Evolutionary conservation across 176 grass and related monocot genomes (phyloP), one percentile per base, ranked within the genome.

Genomic region (Guadua angustifolia): DNA sequence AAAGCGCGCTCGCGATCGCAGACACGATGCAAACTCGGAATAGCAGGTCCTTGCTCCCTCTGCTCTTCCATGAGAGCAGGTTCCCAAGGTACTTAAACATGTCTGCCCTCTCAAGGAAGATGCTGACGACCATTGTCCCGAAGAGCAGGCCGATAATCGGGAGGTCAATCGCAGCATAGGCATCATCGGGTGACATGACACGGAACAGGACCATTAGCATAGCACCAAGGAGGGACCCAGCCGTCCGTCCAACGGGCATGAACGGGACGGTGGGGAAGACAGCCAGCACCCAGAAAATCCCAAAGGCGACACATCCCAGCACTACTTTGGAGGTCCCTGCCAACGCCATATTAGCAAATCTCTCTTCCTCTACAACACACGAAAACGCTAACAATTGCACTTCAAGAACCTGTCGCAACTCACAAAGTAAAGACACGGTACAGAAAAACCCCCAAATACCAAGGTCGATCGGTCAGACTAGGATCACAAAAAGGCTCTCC

Each of bases 201-300:
- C 85, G 82, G 88, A 94, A 94, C 19, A 90, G 46, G 12, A 94
- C 88, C 93, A 94, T 94, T 32, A 94, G 93, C 88, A 92, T 94
- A 26, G 90, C 93, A 45, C 88, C 85, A 25, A 94, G 93, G 69
- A 94, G 93, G 12, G 93, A 92, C 16, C 93, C 93, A 36, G 93
- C 93, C 25, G 93, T 94, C 35, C 93, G 82, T 4, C 93, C 93
- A 5, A 94, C 90, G 6, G 93, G 93, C 59, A 94, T 89, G 81
- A 94, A 92, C 16, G 93, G 93, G 19, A 92, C 93, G 69, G 58
- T 85, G 58, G 93, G 93, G 85, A 94, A 94, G 21, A 94, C 93
- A 17, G 93, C 93, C 58, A 94, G n/a, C 62, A 94, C 88, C 93
- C 93, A 94, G 90, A 94, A 94, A 81, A 92, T 88, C 69, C 82